A percentile compares a stretch with the other conserved stretches of the same genome.
These are phyloP conservation scores for Myriosclerotinia duriaeana DNA, from an alignment of 2,329 filamentous ascomycete species.

Conservation along the genomic window DNA sequence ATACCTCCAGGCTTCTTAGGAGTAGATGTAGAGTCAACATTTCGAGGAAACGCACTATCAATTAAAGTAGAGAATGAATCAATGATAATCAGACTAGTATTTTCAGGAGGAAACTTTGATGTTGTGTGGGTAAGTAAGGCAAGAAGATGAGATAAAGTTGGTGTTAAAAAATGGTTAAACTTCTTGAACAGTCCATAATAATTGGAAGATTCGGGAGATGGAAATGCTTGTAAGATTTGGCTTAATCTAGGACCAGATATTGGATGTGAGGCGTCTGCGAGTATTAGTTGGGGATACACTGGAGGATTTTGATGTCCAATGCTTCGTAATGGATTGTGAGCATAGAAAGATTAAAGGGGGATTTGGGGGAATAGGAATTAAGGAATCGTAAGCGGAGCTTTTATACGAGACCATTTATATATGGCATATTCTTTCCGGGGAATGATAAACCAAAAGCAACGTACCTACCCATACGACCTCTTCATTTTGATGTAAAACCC, in stretches of 20 bases:
- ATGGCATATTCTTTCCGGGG: no score
- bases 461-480: constrained; percentile 80
- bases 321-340: background rate
- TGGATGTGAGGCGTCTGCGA: constrained; percentile 39
- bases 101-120: constrained; percentile 57
- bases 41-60: constrained; percentile 72
- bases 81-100: constrained; percentile 69
- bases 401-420: background rate
- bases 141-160: constrained; percentile 64
- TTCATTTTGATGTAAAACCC: constrained; percentile 58
- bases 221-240: constrained; percentile 44
- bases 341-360: background rate
- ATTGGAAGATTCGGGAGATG: constrained; percentile 17
- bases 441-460: constrained; percentile 25
- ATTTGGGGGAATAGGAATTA: no score
- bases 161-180: constrained; percentile 63
- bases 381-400: background rate
- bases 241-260: constrained; percentile 51
- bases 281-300: constrained; percentile 20
- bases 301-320: background rate
- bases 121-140: constrained; percentile 71
- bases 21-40: constrained; percentile 42
- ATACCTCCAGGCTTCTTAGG: constrained; percentile 35
- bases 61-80: constrained; percentile 77
- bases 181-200: constrained; percentile 43